These are phyloP conservation scores for Yamadazyma sp. DNA, from an alignment of 1,139 yeast genomes.

Conservation along the genomic window DNA sequence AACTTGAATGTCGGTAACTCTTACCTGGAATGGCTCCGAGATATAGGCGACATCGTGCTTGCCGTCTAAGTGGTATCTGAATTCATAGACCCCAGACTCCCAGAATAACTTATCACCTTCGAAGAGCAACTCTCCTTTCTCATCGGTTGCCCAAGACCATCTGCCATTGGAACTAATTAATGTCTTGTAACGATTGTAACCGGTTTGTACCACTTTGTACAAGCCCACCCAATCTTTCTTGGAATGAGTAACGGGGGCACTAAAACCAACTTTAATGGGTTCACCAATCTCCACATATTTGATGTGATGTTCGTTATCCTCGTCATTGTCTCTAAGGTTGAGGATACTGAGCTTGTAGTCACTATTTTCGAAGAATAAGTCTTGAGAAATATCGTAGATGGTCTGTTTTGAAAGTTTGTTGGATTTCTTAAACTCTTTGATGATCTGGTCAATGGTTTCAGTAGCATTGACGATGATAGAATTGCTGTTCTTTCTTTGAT, in stretches of 20 bases:
- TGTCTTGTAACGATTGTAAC: conserved; percentile 59
- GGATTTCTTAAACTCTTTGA: conserved; percentile 38
- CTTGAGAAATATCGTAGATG: conserved; percentile 42
- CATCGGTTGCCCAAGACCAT: conserved; percentile 58
- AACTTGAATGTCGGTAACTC: conserved; percentile 40
- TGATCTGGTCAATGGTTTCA: conserved; percentile 42
- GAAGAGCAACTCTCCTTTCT: conserved; percentile 53
- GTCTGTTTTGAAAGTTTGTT: conserved; percentile 37
- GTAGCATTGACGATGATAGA: conserved; percentile 26
- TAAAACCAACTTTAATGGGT: conserved; percentile 59
- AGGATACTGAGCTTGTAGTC: conserved; percentile 30
- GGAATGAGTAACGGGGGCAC: conserved; percentile 47
- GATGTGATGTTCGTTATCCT: conserved; percentile 18
- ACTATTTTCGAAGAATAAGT: conserved; percentile 39
- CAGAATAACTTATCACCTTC: conserved; percentile 53
- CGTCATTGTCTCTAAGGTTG: conserved; percentile 20
- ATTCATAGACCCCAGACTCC: conserved; percentile 75
- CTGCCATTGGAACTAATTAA: conserved; percentile 65
- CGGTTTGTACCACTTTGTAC: conserved; percentile 65
- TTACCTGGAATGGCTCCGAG: conserved; percentile 72
- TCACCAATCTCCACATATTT: conserved; percentile 44
- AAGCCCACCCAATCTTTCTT: conserved; percentile 76
- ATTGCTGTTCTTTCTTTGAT: conserved; percentile 14
- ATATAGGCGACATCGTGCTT: conserved; percentile 71
- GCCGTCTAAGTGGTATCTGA: conserved; percentile 70